Percentiles rank a stretch among this genome's conserved stretches.
Conservation (phyloP, 23 red algal genomes). For the Gracilariopsis chorda region DNA sequence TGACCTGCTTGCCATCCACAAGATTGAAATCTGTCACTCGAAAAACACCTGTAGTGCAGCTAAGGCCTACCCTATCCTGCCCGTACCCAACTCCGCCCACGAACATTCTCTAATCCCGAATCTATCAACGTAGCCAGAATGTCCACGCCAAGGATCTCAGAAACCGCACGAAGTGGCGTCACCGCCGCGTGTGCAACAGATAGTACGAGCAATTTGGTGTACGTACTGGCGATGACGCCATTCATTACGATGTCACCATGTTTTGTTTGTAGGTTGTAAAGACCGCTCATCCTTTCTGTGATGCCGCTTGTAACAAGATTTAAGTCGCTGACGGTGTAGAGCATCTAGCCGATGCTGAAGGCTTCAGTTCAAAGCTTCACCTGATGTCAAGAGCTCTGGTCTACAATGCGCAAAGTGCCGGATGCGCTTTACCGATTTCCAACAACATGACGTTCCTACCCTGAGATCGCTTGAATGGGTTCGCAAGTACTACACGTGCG, state of each 20-base stretch:
- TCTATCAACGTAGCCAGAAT: not conserved
- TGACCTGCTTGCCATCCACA: too few species aligned
- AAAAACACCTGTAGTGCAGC: too few species aligned
- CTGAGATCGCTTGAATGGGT: constrained; percentile 38
- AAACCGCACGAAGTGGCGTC: not conserved
- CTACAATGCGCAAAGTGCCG: constrained; percentile 57
- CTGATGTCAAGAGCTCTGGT: constrained; percentile 30
- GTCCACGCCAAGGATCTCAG: not conserved
- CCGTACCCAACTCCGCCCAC: not conserved
- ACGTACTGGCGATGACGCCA: constrained; percentile 12
- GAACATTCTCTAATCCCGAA: not conserved
- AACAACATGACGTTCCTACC: constrained; percentile 16
- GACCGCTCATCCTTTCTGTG: not conserved
- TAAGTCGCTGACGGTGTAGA: not conserved
- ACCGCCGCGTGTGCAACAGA: not conserved
- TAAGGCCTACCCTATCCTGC: not conserved
- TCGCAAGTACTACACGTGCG: constrained; percentile 58
- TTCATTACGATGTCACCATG: constrained; percentile 45
- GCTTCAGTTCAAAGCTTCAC: constrained; percentile 20
- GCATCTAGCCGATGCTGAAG: constrained; percentile 23
- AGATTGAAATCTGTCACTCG: not conserved
- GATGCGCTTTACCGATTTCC: not conserved
- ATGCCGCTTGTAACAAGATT: not conserved
- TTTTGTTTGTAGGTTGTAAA: constrained; percentile 40
- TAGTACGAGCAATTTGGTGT: not conserved